Base-by-base conservation (phyloP, 805 yeast species). In the Spathaspora sp. region DNA sequence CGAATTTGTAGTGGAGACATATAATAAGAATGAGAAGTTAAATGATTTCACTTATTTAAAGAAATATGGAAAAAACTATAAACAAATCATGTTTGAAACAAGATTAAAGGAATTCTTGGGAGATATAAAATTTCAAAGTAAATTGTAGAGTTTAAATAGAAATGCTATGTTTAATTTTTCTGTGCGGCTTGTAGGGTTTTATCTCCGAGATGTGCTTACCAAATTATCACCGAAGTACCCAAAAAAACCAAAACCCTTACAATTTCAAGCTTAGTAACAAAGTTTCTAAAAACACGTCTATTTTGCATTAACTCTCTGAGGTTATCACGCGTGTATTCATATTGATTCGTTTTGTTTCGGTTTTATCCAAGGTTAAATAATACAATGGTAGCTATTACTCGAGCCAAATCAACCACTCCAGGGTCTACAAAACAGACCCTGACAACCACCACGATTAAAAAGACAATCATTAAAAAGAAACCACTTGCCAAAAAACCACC, bases 21-120 rank as follows among this genome's bases (percentile, higher is more conserved):
- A 40, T 38, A 43, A 23, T 12, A 45, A 42, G 2, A n/a, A 28
- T 32, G 29, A 40, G 19, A 49, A 43, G 18, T 10, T 10, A 11
- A 52, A 26, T 40, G 59, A 56, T 42, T 32, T 14, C n/a, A 49
- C 42, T 2, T 49, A 48, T 16, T 39, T 31, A 18, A 47, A 51
- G 16, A 20, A 53, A n/a, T 48, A 38, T 40, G 58, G 57, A 3
- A 31, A 44, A 2, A 19, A 57, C 20, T 55, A 55, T 35, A 55
- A 49, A 28, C 14, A 44, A 7, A 47, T 45, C 3, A 44, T 55
- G 28, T 35, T 48, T 18, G 49, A 52, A 20, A 4, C 49, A 11
- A 18, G 12, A 38, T 38, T 52, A 17, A 38, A 29, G 12, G 47
- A 42, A 9, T 44, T 49, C 28, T 39, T 50, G 20, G 49, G 47